Percentiles rank a stretch among this genome's conserved stretches.
These are phyloP conservation scores for Oryza coarctata DNA, from an alignment of 176 grass and related monocot genomes.

Conservation along the genomic window DNA sequence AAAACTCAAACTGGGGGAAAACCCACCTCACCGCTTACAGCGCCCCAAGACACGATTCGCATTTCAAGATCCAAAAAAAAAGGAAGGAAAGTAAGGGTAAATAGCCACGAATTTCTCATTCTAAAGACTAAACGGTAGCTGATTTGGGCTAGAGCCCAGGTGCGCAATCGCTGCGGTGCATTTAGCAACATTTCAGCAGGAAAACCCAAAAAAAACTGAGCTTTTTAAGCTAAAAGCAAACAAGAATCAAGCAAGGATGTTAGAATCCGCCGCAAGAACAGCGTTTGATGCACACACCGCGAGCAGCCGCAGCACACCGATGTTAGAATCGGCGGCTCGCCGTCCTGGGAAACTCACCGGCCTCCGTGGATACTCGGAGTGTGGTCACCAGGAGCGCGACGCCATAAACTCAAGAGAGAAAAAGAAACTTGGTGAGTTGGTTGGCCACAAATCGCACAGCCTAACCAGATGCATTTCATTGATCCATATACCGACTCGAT, in stretches of 20 bases:
- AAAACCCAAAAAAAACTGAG: background rate
- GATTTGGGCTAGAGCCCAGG: background rate
- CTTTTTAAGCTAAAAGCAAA: background rate
- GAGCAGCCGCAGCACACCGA: conserved; percentile 48
- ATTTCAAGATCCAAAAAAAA: background rate
- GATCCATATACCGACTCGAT: too few species aligned
- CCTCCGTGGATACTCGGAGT: too few species aligned
- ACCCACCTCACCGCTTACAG: background rate
- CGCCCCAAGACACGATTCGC: background rate
- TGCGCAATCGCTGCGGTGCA: background rate
- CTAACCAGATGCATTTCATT: too few species aligned
- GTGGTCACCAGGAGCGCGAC: too few species aligned
- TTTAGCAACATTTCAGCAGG: conserved; percentile 33
- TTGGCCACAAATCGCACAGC: too few species aligned
- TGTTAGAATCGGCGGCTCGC: too few species aligned
- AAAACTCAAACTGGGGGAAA: background rate
- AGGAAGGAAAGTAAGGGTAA: background rate
- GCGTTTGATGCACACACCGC: conserved; percentile 37
- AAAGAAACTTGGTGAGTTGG: too few species aligned
- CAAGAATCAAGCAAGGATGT: conserved; percentile 26
- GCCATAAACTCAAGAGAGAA: too few species aligned
- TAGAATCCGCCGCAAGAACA: conserved; percentile 37
- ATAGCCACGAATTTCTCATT: background rate
- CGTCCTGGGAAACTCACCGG: too few species aligned
- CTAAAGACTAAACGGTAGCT: background rate